Percentiles rank a stretch among this genome's conserved stretches.
These are phyloP conservation scores for Chenopodium quinoa DNA, from an alignment of 148 eudicot genomes.

Conservation along the genomic window DNA sequence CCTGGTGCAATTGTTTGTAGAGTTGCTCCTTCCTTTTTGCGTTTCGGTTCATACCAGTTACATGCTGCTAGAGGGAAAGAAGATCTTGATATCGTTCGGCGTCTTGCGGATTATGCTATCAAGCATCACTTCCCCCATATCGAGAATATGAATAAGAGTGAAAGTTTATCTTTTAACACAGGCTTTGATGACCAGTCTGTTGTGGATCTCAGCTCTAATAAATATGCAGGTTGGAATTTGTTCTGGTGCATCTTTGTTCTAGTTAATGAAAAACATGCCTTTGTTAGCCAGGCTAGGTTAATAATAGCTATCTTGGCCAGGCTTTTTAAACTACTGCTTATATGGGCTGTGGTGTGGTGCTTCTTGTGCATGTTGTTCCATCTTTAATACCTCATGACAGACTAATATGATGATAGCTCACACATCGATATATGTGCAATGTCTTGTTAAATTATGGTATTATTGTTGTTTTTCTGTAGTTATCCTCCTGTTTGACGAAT, in stretches of 20 bases:
- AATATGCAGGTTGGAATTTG: constrained; percentile 74
- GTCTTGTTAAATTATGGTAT: neutral
- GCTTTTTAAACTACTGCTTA: neutral
- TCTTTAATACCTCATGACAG: neutral
- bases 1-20: constrained; percentile 99
- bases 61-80: constrained; percentile 93
- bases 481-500: neutral
- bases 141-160: constrained; percentile 77
- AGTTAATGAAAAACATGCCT: neutral
- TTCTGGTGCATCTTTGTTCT: neutral
- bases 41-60: constrained; percentile 93
- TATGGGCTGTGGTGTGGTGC: neutral
- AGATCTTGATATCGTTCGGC: constrained; percentile 71
- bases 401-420: neutral
- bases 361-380: neutral
- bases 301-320: neutral
- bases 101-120: constrained; percentile 84
- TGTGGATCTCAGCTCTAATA: constrained; percentile 96
- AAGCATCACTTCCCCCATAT: constrained; percentile 85
- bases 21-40: constrained; percentile 94
- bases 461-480: neutral
- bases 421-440: neutral
- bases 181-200: constrained; percentile 69
- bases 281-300: neutral
- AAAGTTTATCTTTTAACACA: constrained; percentile 75